Evolutionary conservation across 768 basidiomycete species (phyloP), one percentile per base, ranked within the genome.

Genomic region (Candolleomyces efflorescens): DNA sequence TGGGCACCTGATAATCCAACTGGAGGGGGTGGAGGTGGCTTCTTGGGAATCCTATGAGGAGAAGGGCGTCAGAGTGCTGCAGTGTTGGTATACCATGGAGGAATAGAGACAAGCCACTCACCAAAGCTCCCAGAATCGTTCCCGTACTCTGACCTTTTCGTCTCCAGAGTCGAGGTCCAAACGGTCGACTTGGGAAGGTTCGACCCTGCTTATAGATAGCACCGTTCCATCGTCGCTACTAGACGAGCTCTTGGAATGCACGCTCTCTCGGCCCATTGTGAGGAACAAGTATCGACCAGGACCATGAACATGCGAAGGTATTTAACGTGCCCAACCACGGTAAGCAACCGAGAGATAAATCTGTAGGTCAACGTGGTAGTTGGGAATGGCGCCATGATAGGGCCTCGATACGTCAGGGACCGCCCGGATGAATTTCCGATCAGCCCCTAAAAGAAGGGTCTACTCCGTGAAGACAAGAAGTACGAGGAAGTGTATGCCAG

Each of bases 51-150:
- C 86, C 86, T 84, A 50, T 37, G 3, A 50, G 22, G 44, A 18
- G 24, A 36, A 36, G 55, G 18, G 46, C 18, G 36, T n/a, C 10
- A 55, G 6, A 32, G 11, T 32, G 32, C 32, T 32, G n/a, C 32
- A 1, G 32, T 32, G 32, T n/a, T n/a, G n/a, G n/a, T 32, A 32
- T 2, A 32, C 2, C 32, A 7, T 32, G 32, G 32, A 32, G 32
- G 32, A 32, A 32, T 32, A 32, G 11, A 38, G 10, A 52, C 44
- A n/a, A n/a, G n/a, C n/a, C n/a, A 60, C 71, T 38, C 59, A 82
- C 83, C 83, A 85, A 58, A 83, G 26, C 64, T 85, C 77, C 78
- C 78, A 84, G 80, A 82, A 83, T 24, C 67, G 69, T 47, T 73
- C 71, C 38, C 82, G 75, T 52, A 73, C 71, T 50, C 75, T 73